Base-by-base conservation (phyloP, 257 asterid genomes). In the Penstemon newberryi region DNA sequence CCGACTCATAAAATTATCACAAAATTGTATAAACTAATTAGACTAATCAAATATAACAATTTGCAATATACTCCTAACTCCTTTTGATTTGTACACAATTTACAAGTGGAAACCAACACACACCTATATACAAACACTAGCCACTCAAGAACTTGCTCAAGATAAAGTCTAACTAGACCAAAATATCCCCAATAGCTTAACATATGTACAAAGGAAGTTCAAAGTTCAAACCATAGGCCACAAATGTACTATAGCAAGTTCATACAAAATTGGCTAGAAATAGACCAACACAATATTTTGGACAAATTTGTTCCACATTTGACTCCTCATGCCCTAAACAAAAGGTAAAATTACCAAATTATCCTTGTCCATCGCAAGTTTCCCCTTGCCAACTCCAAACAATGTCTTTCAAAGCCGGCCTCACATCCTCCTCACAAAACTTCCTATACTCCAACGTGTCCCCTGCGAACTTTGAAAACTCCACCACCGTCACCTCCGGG, bases 301-400 rank as follows among this genome's bases (percentile, higher is more conserved):
- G 39, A 55, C 60, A 37, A 39, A 43, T 15, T 3, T 40, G 7
- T 10, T 60, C 37, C 18, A 15, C 18, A 2, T 41, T 42, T 56
- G 3, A 15, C 36, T 57, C 2, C 33, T 2, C 33, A 25, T 25
- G 33, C 33, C 33, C 33, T 25, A 25, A 9, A 57, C 13, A 38
- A 58, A 25, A 19, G 3, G 4, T 11, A 33, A 68, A 72, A 72
- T 62, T 65, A 70, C 86, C 45, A 56, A 75, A 73, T 71, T 80
- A 79, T 3, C 50, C 79, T 69, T 55, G 19, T 69, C 74, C 50
- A 0, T 15, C 71, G 46, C 78, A 72, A 45, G 41, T 72, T 81
- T 87, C 96, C n/a, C 98, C 98, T 75, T 92, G 96, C 98, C 98
- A 92, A 54, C 83, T 89, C 98, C 98, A 92, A 15, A 92, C 96